Evolutionary conservation across 495 filamentous ascomycete genomes (phyloP).

Genomic region (Cudoniella acicularis): DNA sequence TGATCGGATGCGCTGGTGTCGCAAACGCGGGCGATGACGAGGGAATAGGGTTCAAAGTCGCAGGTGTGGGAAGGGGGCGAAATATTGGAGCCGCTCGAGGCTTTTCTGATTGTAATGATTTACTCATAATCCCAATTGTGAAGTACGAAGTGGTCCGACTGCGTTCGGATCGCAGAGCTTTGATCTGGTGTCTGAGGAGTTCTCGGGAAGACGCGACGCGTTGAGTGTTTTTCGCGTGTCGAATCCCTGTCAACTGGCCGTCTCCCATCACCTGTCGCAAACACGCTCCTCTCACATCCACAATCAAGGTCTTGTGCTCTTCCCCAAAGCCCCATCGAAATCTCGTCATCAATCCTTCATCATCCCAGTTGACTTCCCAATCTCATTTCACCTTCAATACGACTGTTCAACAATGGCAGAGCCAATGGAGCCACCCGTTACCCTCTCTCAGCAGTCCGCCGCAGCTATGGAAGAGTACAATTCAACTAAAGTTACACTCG

Average conservation of each 20-base stretch:
- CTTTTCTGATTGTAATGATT: constrained; percentile 20
- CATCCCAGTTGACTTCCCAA: neutral
- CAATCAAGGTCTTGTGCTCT: neutral
- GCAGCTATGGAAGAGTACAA: constrained; percentile 22
- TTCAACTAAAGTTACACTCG: constrained; percentile 49
- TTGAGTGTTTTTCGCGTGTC: neutral
- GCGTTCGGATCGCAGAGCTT: neutral
- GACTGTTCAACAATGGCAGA: constrained; percentile 16
- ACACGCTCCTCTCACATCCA: neutral
- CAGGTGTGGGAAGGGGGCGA: constrained; percentile 24
- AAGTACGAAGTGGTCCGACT: neutral
- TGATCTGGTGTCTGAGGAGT: neutral
- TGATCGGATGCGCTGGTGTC: constrained; percentile 73
- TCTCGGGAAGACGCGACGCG: constrained; percentile 9
- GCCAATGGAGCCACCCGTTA: constrained; percentile 20
- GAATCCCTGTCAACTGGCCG: constrained; percentile 4
- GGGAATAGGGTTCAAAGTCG: constrained; percentile 48
- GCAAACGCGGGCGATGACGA: constrained; percentile 90
- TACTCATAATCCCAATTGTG: constrained; percentile 9
- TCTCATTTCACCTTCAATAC: neutral
- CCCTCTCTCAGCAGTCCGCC: constrained; percentile 5
- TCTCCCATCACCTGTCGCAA: constrained; percentile 12
- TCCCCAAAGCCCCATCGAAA: neutral
- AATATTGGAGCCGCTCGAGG: constrained; percentile 24
- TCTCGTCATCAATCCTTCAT: neutral